phyloP scores from a whole-genome alignment of 2,329 filamentous ascomycete genomes.

The Penicillium decumbens region DNA sequence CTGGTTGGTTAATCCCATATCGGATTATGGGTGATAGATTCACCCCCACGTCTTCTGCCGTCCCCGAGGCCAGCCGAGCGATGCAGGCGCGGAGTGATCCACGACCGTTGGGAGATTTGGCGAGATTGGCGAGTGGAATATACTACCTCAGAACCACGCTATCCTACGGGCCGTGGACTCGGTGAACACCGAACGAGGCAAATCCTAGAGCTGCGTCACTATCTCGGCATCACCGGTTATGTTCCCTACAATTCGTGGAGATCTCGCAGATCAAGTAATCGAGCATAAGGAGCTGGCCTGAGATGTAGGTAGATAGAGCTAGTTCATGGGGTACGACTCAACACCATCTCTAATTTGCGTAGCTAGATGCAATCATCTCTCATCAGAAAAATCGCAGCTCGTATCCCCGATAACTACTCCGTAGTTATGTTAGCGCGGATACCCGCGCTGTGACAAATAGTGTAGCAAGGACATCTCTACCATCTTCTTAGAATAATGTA shows the following conservation, averaged over 20 bases:
- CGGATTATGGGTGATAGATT: background rate
- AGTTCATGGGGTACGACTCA: background rate
- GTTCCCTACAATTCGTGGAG: background rate
- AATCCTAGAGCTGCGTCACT: background rate
- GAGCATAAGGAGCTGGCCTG: background rate
- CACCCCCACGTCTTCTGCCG: background rate
- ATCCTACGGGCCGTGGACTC: background rate
- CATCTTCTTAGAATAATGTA: background rate
- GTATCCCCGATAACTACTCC: background rate
- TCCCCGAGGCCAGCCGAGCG: background rate
- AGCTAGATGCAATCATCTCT: background rate
- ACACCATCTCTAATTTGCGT: no score
- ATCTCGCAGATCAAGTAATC: background rate
- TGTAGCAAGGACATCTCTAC: no score
- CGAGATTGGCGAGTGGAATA: background rate
- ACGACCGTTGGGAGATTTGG: background rate
- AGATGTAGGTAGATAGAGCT: background rate
- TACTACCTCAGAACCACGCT: background rate
- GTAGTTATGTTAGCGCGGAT: no score
- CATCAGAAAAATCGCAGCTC: background rate
- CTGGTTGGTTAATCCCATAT: background rate
- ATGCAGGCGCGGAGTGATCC: background rate
- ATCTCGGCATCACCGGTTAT: background rate
- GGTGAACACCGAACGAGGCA: background rate
- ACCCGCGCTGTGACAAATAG: background rate